Conservation (phyloP, 2,329 filamentous ascomycete genomes). For the Alternaria brassicae region DNA sequence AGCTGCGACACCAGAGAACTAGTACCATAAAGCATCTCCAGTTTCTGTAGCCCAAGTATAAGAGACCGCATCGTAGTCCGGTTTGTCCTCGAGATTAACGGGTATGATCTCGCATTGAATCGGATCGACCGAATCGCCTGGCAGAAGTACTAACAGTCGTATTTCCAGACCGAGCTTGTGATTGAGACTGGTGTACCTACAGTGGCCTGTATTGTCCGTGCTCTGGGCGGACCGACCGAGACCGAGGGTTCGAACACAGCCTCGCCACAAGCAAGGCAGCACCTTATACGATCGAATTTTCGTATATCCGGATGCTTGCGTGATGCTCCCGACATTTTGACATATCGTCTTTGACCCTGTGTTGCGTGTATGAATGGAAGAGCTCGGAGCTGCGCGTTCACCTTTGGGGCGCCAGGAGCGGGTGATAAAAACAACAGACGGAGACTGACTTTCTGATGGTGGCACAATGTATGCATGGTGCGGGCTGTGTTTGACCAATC, state of each 20-base stretch:
- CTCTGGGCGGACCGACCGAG: too few species aligned
- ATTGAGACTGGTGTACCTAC: conserved; percentile 16
- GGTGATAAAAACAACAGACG: background rate
- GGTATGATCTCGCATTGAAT: conserved; percentile 13
- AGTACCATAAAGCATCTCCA: too few species aligned
- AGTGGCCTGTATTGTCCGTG: too few species aligned
- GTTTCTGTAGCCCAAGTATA: conserved; percentile 21
- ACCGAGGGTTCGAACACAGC: conserved; percentile 7
- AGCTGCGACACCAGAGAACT: too few species aligned
- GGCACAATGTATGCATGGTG: background rate
- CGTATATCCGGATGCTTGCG: conserved; percentile 23
- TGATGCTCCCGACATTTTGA: background rate
- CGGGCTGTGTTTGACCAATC: background rate
- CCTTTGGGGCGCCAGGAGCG: too few species aligned
- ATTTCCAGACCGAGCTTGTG: conserved; percentile 13
- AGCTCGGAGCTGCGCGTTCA: too few species aligned
- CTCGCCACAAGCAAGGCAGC: conserved; percentile 23
- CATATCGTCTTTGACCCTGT: too few species aligned
- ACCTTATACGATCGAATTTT: conserved; percentile 20
- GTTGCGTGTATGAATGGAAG: too few species aligned
- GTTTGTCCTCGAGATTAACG: conserved; percentile 12
- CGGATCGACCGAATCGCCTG: background rate
- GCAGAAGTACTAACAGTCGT: conserved; percentile 3
- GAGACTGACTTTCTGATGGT: background rate
- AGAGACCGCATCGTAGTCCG: conserved; percentile 20